These are phyloP conservation scores for Cystobasidium pallidum DNA, from an alignment of 1,284 basidiomycete genomes.

Conservation along the genomic window DNA sequence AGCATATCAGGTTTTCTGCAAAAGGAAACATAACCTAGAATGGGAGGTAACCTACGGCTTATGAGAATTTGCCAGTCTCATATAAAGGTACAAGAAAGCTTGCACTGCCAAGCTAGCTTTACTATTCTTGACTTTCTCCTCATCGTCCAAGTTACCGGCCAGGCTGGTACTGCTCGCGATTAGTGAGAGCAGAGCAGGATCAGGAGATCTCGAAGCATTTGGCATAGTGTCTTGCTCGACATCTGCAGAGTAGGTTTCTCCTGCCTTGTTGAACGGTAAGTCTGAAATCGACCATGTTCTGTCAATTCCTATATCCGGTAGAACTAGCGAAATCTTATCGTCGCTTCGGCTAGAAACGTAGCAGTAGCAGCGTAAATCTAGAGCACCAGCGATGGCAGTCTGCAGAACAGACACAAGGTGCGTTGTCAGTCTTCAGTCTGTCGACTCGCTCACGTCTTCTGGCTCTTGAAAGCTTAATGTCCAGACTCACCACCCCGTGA, in stretches of 20 bases:
- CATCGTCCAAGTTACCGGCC: constrained; percentile 19
- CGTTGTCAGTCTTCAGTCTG: too few species aligned
- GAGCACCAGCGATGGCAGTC: constrained; percentile 93
- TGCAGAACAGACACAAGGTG: constrained; percentile 53
- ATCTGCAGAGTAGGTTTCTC: neutral
- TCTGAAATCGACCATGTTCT: constrained; percentile 74
- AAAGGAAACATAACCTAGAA: too few species aligned
- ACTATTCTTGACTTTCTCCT: constrained; percentile 5
- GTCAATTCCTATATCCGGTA: constrained; percentile 80
- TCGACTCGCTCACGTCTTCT: too few species aligned
- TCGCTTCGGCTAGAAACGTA: constrained; percentile 75
- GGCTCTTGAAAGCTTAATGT: too few species aligned
- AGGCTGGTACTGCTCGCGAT: constrained; percentile 14
- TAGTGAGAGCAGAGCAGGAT: constrained; percentile 26
- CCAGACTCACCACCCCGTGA: constrained; percentile 78
- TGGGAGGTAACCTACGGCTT: constrained; percentile 62
- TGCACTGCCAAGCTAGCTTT: constrained; percentile 59
- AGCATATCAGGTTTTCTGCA: too few species aligned
- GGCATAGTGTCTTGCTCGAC: constrained; percentile 39
- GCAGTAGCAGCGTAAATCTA: constrained; percentile 93
- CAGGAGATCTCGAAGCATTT: constrained; percentile 35
- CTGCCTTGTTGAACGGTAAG: constrained; percentile 81
- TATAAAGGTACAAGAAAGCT: constrained; percentile 93
- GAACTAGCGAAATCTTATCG: constrained; percentile 72
- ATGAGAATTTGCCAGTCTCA: constrained; percentile 68